Base-by-base conservation (phyloP, 2,329 filamentous ascomycete species). In the Juglanconis sp. region DNA sequence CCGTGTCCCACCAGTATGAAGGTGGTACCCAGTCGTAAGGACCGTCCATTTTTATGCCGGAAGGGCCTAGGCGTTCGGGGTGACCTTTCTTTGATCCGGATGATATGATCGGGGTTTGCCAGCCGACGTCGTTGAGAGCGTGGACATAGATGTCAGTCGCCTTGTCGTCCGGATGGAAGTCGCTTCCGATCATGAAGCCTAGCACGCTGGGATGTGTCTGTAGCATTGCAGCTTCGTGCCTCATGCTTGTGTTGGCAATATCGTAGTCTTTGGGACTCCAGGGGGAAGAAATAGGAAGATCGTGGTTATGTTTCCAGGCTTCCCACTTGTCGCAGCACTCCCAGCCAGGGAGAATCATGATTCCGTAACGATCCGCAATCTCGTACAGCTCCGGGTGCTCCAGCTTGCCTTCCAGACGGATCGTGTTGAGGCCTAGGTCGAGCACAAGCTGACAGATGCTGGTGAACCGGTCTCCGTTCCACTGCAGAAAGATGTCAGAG, bases 241-340 rank as follows among this genome's bases (percentile, higher is more conserved):
- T 72, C 79, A 87, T 86, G 53, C 80, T 81, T 0, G 72, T 71
- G 34, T 79, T 79, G 5, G 83, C 85, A 31, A 79, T 81, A 1
- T 59, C 63, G 67, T 88, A 88, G 69, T 88, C 86, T 2, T 69
- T 65, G 0, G 81, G 76, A 0, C 69, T 71, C 83, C 84, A 88
- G 0, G 70, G 67, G 7, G 71, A 62, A 24, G 56, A 38, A 38
- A 36, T 4, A 24, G 46, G 10, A 6, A 81, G 64, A 52, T 88
- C 80, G 11, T 81, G 69, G 65, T 87, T 87, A 68, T 87, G 86
- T 53, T 66, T 69, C 84, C 84, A 88, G 0, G 79, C 81, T 66
- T 88, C 86, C 86, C 86, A 88, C 68, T 88, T 88, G 65, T 87
- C 82, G 68, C 86, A 88, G 69, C 86, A 88, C 62, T 87, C 85